Conservation (phyloP, 2,329 filamentous ascomycete genomes). For the Shiraia bambusicola region DNA sequence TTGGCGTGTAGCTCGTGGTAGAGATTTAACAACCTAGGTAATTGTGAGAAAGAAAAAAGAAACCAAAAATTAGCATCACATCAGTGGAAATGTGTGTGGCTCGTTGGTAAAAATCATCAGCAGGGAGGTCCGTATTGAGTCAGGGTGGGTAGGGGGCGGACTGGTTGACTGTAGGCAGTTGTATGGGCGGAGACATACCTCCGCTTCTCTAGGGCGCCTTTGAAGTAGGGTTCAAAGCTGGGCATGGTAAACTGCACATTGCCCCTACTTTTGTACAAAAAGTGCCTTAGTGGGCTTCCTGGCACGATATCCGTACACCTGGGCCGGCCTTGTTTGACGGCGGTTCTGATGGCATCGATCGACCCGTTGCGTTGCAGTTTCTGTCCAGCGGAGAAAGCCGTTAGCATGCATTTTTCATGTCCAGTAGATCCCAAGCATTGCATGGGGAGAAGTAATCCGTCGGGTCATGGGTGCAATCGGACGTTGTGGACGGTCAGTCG, state of each 20-base stretch:
- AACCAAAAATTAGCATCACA: neutral
- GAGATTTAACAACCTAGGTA: constrained; percentile 65
- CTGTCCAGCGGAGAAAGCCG: constrained; percentile 4
- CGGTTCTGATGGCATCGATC: constrained; percentile 71
- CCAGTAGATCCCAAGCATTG: neutral
- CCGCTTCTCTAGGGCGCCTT: constrained; percentile 60
- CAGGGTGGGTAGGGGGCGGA: neutral
- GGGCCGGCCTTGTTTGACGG: constrained; percentile 71
- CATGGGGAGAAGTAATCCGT: too few species aligned
- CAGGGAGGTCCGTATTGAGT: constrained; percentile 4
- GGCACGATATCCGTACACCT: constrained; percentile 74
- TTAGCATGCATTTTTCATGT: neutral
- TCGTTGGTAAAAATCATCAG: constrained; percentile 1
- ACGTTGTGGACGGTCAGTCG: too few species aligned
- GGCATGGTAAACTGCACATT: constrained; percentile 98
- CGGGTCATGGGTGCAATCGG: too few species aligned
- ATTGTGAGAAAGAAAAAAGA: neutral
- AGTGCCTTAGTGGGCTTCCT: constrained; percentile 80
- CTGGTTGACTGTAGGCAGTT: constrained; percentile 5
- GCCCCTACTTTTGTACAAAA: constrained; percentile 89
- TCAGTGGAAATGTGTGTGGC: neutral
- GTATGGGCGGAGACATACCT: constrained; percentile 47
- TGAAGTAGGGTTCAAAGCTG: constrained; percentile 71
- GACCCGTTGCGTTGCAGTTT: constrained; percentile 69
- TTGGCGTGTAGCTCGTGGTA: constrained; percentile 84